Evolutionary conservation across 331 rosid species (phyloP), one percentile per base, ranked within the genome.

Genomic region (Malus hybrid): DNA sequence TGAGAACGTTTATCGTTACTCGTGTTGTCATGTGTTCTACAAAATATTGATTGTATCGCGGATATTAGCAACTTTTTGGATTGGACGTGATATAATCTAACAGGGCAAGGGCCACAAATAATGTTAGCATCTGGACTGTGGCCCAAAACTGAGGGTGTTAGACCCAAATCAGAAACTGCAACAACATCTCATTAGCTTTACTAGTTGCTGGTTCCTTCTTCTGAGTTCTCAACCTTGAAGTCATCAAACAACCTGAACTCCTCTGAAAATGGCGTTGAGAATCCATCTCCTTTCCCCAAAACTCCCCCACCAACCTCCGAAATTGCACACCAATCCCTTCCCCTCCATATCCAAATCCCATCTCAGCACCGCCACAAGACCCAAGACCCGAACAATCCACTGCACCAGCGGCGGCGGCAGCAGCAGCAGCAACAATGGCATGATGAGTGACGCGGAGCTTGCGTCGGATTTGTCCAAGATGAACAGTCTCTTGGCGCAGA

Each of bases 401-500:
- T 89, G 96, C 83, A 50, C 34, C 42, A 79, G 76, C 44, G 68
- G 58, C 73, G 12, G 22, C 19, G 4, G 46, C 46, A 66, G 77
- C 60, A 73, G 57, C 73, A 16, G 20, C 60, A 53, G 22, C 19
- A 16, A 53, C 60, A 0, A 53, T 6, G 22, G 0, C 60, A 0
- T n/a, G 22, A 28, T 81, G 71, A 79, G 86, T 60, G 90, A 93
- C 48, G 75, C 86, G 4, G 74, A 80, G 26, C 90, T 93, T 0
- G 87, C 98, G 5, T 75, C 89, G 18, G 88, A 88, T 36, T 68
- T 91, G 11, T 86, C 93, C 6, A 70, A 81, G 66, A 82, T 87
- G 73, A 89, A 78, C 78, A 65, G 80, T 75, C 80, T 81, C 18
- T 63, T 57, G 81, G 8, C 46, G 24, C 81, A 84, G 71, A 83